Conservation (phyloP, 2,329 filamentous ascomycete genomes). For the Drechslerella dactyloides region DNA sequence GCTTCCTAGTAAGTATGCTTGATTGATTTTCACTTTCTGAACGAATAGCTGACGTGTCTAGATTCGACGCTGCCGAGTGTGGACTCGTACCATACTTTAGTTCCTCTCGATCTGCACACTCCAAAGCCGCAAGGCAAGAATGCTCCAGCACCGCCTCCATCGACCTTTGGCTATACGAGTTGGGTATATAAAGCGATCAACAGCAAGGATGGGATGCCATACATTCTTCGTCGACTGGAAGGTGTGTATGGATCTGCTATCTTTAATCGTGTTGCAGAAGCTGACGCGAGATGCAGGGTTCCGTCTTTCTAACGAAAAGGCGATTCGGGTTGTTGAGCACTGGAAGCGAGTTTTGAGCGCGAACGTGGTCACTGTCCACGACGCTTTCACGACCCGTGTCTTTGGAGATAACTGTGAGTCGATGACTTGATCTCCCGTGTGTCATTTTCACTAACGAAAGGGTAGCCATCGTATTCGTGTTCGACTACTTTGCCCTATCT, state of each 20-base stretch:
- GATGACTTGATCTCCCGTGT: background rate
- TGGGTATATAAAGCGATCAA: conserved; percentile 97
- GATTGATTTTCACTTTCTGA: conserved; percentile 10
- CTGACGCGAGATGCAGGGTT: conserved; percentile 66
- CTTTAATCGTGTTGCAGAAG: conserved; percentile 13
- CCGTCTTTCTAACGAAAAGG: conserved; percentile 84
- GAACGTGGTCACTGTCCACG: conserved; percentile 82
- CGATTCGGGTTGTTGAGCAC: conserved; percentile 81
- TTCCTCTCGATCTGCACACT: conserved; percentile 75
- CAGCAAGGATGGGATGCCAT: conserved; percentile 85
- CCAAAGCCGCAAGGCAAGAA: conserved; percentile 42
- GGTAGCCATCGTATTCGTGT: conserved; percentile 79
- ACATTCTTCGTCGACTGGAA: conserved; percentile 84
- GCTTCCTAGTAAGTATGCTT: conserved; percentile 69
- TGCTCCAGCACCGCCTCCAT: conserved; percentile 67
- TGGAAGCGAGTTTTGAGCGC: conserved; percentile 87
- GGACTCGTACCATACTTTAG: conserved; percentile 89
- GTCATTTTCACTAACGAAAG: conserved; percentile 5
- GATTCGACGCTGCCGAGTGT: conserved; percentile 76
- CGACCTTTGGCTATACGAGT: conserved; percentile 83
- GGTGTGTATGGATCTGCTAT: conserved; percentile 60
- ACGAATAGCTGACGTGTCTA: conserved; percentile 54
- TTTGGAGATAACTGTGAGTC: conserved; percentile 81
- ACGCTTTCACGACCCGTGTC: conserved; percentile 89
- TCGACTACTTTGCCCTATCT: conserved; percentile 88